These are phyloP conservation scores for Aureobasidium sp. DNA, from an alignment of 2,329 filamentous ascomycete species.

Conservation along the genomic window DNA sequence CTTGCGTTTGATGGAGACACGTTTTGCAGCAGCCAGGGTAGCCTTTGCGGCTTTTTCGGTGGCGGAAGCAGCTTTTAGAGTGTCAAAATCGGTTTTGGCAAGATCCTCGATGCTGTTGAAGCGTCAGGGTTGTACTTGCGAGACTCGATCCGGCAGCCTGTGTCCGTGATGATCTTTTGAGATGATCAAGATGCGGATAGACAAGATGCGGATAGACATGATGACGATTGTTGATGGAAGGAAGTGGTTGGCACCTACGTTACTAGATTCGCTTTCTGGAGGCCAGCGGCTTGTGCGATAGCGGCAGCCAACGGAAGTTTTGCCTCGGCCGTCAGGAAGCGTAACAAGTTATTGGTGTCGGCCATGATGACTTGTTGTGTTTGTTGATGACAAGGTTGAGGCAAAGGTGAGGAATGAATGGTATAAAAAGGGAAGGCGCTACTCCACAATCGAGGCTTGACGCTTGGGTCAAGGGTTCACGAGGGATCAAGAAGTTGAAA, in stretches of 20 bases:
- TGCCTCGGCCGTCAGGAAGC: slow-evolving; percentile 51
- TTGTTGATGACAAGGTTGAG: not conserved
- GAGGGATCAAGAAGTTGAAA: not conserved
- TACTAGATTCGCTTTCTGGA: slow-evolving; percentile 42
- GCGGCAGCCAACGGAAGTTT: slow-evolving; percentile 48
- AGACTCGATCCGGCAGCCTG: not conserved
- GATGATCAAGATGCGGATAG: not conserved
- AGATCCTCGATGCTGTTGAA: slow-evolving; percentile 36
- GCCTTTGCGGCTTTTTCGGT: slow-evolving; percentile 51
- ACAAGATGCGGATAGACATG: not conserved
- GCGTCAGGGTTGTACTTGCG: not conserved
- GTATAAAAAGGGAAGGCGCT: not conserved
- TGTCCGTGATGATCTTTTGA: too few species aligned
- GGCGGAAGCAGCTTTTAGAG: slow-evolving; percentile 36
- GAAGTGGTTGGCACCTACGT: slow-evolving; percentile 38
- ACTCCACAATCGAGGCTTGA: slow-evolving; percentile 3
- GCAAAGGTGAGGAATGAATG: not conserved
- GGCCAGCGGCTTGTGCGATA: slow-evolving; percentile 47
- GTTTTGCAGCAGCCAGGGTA: slow-evolving; percentile 49
- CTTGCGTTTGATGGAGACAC: slow-evolving; percentile 43
- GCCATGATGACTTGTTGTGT: not conserved
- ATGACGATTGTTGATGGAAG: not conserved
- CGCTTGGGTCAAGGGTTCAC: slow-evolving; percentile 19
- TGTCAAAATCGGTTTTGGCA: slow-evolving; percentile 39
- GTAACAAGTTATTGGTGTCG: slow-evolving; percentile 33